Evolutionary conservation across 495 filamentous ascomycete genomes (phyloP).

Genomic region (Lepidopterella palustris): DNA sequence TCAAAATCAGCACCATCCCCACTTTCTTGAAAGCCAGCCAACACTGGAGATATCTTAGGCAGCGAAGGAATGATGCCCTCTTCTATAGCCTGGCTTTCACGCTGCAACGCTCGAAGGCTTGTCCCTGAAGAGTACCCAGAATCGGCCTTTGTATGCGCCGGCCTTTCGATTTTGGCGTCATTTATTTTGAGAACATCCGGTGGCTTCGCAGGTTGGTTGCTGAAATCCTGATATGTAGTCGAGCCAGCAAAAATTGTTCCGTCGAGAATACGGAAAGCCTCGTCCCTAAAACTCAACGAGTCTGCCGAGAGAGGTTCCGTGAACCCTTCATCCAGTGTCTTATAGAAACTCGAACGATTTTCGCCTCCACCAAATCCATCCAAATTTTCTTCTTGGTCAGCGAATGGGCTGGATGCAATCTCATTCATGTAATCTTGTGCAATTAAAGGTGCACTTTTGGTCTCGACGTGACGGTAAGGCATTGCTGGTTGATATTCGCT

Average conservation of each 20-base stretch:
- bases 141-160: slow-evolving; percentile 22
- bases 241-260: slow-evolving; percentile 21
- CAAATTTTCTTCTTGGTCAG: neutral
- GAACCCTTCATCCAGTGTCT: slow-evolving; percentile 13
- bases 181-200: neutral
- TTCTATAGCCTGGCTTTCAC: neutral
- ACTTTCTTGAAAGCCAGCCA: slow-evolving; percentile 18
- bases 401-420: slow-evolving; percentile 21
- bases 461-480: slow-evolving; percentile 5
- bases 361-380: neutral
- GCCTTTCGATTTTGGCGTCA: slow-evolving; percentile 2
- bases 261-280: slow-evolving; percentile 25
- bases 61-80: slow-evolving; percentile 7
- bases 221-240: neutral
- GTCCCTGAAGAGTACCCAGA: slow-evolving; percentile 29
- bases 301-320: slow-evolving; percentile 2
- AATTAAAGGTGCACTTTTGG: slow-evolving; percentile 21
- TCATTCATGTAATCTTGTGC: slow-evolving; percentile 23
- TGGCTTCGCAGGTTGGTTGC: neutral
- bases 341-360: neutral
- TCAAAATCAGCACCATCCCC: slow-evolving; percentile 25
- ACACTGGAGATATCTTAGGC: slow-evolving; percentile 4
- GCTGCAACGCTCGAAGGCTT: slow-evolving; percentile 15
- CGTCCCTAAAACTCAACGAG: slow-evolving; percentile 10
- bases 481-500: neutral